These are phyloP conservation scores for Hygrophorus pudorinus DNA, from an alignment of 768 basidiomycete genomes.

Conservation along the genomic window DNA sequence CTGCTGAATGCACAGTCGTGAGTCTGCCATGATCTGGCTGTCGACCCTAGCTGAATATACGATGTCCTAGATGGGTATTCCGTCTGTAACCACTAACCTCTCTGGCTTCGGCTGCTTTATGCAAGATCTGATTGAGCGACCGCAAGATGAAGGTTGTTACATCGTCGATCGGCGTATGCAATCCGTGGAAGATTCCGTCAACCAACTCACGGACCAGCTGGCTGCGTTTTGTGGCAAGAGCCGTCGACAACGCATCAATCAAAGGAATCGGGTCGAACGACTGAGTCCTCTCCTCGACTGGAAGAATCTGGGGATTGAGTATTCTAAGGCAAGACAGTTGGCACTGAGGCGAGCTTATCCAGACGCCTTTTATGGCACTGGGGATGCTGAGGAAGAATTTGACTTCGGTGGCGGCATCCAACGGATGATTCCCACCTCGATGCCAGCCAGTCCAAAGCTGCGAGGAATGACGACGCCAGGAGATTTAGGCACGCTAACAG, in stretches of 20 bases:
- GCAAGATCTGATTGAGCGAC: constrained; percentile 94
- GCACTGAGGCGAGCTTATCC: constrained; percentile 92
- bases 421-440: constrained; percentile 59
- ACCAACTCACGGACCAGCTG: constrained; percentile 69
- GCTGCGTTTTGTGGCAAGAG: constrained; percentile 72
- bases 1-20: constrained; percentile 97
- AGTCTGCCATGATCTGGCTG: constrained; percentile 18
- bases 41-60: constrained; percentile 5
- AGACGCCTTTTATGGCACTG: constrained; percentile 70
- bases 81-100: constrained; percentile 93
- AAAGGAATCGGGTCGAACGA: constrained; percentile 95
- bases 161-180: constrained; percentile 89
- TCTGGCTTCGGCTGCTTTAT: constrained; percentile 98
- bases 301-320: constrained; percentile 97
- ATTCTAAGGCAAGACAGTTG: constrained; percentile 89
- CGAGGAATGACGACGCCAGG: constrained; percentile 87
- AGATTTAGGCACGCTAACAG: constrained; percentile 83
- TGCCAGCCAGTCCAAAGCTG: constrained; percentile 83
- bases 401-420: constrained; percentile 55
- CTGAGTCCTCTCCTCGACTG: constrained; percentile 90
- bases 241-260: constrained; percentile 95
- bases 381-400: constrained; percentile 31
- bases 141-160: constrained; percentile 92
- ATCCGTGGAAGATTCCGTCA: constrained; percentile 86
- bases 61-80: constrained; percentile 80